Percentiles rank a stretch among this genome's conserved stretches.
Conservation (phyloP, 208 protist species). For the Leishmania arabica region DNA sequence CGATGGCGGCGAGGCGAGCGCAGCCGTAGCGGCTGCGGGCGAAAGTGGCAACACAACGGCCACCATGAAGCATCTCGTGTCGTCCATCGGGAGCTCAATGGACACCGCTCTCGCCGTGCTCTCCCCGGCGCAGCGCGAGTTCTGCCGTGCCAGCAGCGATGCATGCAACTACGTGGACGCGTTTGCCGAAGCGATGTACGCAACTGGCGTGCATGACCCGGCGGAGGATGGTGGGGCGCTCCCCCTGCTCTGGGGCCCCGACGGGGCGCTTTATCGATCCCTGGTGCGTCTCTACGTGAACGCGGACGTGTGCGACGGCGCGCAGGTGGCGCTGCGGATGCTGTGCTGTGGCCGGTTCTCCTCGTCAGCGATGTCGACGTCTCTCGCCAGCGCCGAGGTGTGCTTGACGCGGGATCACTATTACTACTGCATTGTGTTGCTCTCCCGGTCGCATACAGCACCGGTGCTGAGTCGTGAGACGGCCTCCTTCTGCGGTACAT, state of each 20-base stretch:
- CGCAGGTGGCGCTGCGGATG: conserved; percentile 30
- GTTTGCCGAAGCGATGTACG: conserved; percentile 7
- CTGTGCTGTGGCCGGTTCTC: neutral
- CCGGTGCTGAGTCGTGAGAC: conserved; percentile 57
- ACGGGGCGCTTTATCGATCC: conserved; percentile 64
- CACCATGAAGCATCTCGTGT: conserved; percentile 48
- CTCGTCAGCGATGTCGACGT: neutral
- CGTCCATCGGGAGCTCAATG: conserved; percentile 69
- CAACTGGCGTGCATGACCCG: neutral
- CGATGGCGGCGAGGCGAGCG: neutral
- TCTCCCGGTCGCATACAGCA: conserved; percentile 48
- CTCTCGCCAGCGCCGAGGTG: neutral
- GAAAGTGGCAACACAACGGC: neutral
- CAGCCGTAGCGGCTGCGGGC: neutral
- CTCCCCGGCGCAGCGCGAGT: conserved; percentile 47
- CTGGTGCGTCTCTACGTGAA: conserved; percentile 76
- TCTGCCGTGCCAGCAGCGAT: conserved; percentile 14
- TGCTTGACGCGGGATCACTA: conserved; percentile 46
- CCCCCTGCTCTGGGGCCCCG: conserved; percentile 46
- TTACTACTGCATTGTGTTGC: conserved; percentile 54
- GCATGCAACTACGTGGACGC: conserved; percentile 1
- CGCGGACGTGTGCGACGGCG: conserved; percentile 58
- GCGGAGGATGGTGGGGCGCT: conserved; percentile 4
- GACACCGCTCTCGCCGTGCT: conserved; percentile 47
- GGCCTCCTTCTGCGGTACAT: conserved; percentile 58